Evolutionary conservation across 441 rosid species (phyloP), one percentile per base, ranked within the genome.

Genomic region (Populus hybrid): DNA sequence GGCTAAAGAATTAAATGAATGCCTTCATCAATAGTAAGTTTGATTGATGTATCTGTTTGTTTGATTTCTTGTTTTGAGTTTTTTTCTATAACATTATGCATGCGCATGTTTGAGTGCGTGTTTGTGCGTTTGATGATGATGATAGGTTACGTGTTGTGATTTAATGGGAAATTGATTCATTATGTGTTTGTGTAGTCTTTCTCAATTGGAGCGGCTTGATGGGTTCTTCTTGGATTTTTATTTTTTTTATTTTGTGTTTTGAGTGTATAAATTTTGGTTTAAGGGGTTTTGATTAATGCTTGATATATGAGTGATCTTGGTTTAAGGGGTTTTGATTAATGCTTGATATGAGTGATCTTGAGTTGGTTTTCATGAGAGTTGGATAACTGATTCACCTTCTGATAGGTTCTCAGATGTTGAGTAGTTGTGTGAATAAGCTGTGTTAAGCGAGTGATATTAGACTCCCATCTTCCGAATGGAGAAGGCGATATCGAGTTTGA

Each of bases 21-120:
- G 98, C 88, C 94, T 94, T 56, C 95, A 89, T 72, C 88, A 88
- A 33, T 94, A 68, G 98, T 91, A 75, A 86, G 97, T 81, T 75
- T 7, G 38, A 2, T 69, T 67, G 8, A 21, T 18, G n/a, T 18
- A 42, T 20, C 18, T 35, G 5, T 53, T 0, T 50, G 6, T 50
- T 50, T 50, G 2, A 18, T 45, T 16, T 53, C n/a, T 18, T 16
- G 8, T 1, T 53, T 53, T 53, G 21, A 18, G 21, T 6, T 9
- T 76, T 42, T 33, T 2, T 24, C 61, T 71, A 10, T 35, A 50
- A 53, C 18, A 65, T 11, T 24, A 10, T 36, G 16, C 50, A 28
- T 63, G 10, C 40, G 73, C 29, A 1, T 12, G 61, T 18, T 2
- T 5, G 2, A 4, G 16, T 12, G 18, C 56, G 20, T 45, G 56